phyloP scores from a whole-genome alignment of 2,329 filamentous ascomycete species.

The Sporothrix pallida region DNA sequence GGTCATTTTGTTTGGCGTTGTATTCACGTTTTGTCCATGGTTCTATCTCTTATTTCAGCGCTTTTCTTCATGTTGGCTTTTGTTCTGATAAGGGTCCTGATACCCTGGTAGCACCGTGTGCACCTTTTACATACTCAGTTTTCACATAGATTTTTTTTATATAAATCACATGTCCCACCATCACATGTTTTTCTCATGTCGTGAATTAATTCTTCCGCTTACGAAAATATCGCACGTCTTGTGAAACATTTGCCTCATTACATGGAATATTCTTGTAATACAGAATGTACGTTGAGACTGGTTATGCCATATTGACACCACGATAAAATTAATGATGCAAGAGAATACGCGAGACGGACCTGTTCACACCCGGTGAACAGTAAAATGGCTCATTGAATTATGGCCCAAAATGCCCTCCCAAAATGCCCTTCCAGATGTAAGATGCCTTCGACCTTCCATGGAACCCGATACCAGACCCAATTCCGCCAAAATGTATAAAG shows the following conservation, averaged over 20 bases:
- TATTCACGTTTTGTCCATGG: not conserved
- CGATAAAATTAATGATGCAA: not conserved
- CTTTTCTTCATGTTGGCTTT: not conserved
- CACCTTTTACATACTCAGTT: constrained; percentile 1
- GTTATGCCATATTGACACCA: no score
- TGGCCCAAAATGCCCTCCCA: not conserved
- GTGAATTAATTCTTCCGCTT: not conserved
- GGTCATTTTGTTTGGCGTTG: not conserved
- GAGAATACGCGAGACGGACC: not conserved
- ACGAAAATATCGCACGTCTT: not conserved
- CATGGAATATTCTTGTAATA: no score
- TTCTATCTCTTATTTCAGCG: not conserved
- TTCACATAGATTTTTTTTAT: not conserved
- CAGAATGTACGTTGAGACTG: no score
- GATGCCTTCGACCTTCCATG: no score
- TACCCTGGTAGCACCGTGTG: constrained; percentile 13
- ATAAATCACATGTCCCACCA: not conserved
- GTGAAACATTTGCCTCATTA: not conserved
- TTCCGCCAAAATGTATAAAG: not conserved
- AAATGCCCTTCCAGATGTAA: not conserved
- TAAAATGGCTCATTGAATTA: not conserved
- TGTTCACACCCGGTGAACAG: not conserved
- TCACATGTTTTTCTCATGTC: not conserved
- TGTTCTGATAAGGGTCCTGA: not conserved
- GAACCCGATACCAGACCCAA: not conserved